These are phyloP conservation scores for Chloropicon primus DNA, from an alignment of 139 green algal species.

Conservation along the genomic window DNA sequence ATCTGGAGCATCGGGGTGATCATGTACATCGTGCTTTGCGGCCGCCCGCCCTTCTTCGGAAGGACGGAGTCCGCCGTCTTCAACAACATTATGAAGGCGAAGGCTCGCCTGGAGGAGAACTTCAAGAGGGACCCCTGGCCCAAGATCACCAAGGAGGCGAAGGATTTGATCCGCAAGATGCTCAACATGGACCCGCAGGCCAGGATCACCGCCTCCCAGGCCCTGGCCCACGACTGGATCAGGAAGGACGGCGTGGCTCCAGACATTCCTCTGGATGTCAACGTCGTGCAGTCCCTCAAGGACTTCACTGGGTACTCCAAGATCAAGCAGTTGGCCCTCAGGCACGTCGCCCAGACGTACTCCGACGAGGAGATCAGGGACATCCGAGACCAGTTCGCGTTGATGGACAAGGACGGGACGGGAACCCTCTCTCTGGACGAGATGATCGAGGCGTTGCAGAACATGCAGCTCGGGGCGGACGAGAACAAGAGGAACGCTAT, in stretches of 20 bases:
- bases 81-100: not conserved
- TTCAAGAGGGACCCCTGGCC: conserved; percentile 4
- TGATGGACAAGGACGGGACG: conserved; percentile 1
- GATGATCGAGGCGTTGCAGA: conserved; percentile 3
- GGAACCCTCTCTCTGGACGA: not conserved
- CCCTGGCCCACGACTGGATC: conserved; percentile 7
- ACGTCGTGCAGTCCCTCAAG: not conserved
- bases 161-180: conserved; percentile 9
- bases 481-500: not conserved
- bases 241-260: not conserved
- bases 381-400: not conserved
- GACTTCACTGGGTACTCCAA: not conserved
- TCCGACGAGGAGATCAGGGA: conserved; percentile 1
- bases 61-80: not conserved
- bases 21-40: conserved; percentile 37
- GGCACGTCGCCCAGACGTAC: not conserved
- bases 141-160: not conserved
- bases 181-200: not conserved
- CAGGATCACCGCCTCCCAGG: conserved; percentile 1
- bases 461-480: conserved; percentile 1
- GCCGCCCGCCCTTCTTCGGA: conserved; percentile 26
- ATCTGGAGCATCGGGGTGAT: conserved; percentile 27
- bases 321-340: conserved; percentile 3
- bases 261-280: not conserved
- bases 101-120: not conserved